phyloP scores from a whole-genome alignment of 257 asterid species.

The Apocynum venetum region DNA sequence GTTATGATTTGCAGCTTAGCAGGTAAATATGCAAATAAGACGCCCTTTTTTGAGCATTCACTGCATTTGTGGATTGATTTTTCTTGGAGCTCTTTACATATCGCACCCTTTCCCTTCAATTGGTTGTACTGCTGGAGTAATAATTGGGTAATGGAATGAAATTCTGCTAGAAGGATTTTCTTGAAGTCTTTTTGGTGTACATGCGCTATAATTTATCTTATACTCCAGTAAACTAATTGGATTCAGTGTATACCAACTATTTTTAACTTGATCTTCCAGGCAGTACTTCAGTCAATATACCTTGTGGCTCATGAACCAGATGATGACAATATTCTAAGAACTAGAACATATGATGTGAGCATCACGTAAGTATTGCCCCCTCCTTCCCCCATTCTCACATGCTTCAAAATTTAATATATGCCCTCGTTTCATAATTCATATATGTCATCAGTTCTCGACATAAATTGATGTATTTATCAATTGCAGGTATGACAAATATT shows the following conservation, averaged over 20 bases:
- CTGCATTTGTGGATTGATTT: background rate
- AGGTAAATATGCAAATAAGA: background rate
- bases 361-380: conserved; percentile 66
- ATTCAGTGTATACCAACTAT: background rate
- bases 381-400: background rate
- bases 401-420: background rate
- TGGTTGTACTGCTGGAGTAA: background rate
- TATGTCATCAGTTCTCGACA: background rate
- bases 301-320: conserved; percentile 91
- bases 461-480: background rate
- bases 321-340: conserved; percentile 85
- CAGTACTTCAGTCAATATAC: conserved; percentile 65
- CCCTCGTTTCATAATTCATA: conserved; percentile 1
- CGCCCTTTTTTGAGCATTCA: background rate
- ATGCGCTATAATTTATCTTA: background rate
- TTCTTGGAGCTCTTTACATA: background rate
- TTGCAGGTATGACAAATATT: conserved; percentile 88
- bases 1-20: background rate
- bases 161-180: background rate
- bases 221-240: background rate
- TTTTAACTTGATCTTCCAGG: conserved; percentile 43
- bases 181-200: background rate
- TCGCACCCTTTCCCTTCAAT: background rate
- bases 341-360: conserved; percentile 96
- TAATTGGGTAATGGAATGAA: background rate